Evolutionary conservation across 2,329 filamentous ascomycete genomes (phyloP).

Genomic region (Xylariaceae sp.): DNA sequence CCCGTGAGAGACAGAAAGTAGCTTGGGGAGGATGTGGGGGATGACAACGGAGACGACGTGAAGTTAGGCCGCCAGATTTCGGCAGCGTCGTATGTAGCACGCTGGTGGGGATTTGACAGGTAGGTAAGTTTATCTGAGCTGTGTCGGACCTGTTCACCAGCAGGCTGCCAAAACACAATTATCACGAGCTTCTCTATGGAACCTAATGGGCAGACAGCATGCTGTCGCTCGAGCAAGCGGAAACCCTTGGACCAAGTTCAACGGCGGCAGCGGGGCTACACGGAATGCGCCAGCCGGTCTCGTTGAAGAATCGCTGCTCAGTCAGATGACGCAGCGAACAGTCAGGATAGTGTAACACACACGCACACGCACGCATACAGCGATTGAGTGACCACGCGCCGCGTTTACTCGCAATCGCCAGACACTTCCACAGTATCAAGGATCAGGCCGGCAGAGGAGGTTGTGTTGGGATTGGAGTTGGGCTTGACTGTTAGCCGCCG

Average conservation of each 20-base stretch:
- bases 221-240: no score
- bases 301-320: constrained; percentile 8
- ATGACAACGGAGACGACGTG: no score
- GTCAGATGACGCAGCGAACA: constrained; percentile 21
- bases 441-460: constrained; percentile 16
- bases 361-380: no score
- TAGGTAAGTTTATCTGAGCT: no score
- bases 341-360: no score
- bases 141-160: no score
- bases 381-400: constrained; percentile 17
- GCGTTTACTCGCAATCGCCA: constrained; percentile 20
- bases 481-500: constrained; percentile 18
- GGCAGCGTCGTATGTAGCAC: no score
- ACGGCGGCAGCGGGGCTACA: neutral
- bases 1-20: constrained; percentile 1
- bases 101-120: no score
- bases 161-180: no score
- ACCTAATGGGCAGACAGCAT: no score
- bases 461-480: constrained; percentile 20
- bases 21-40: constrained; percentile 17
- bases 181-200: no score
- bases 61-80: no score
- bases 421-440: constrained; percentile 20
- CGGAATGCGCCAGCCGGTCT: constrained; percentile 4
- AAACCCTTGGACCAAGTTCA: neutral